These are phyloP conservation scores for Telfairia occidentalis DNA, from an alignment of 331 rosid species.

Conservation along the genomic window DNA sequence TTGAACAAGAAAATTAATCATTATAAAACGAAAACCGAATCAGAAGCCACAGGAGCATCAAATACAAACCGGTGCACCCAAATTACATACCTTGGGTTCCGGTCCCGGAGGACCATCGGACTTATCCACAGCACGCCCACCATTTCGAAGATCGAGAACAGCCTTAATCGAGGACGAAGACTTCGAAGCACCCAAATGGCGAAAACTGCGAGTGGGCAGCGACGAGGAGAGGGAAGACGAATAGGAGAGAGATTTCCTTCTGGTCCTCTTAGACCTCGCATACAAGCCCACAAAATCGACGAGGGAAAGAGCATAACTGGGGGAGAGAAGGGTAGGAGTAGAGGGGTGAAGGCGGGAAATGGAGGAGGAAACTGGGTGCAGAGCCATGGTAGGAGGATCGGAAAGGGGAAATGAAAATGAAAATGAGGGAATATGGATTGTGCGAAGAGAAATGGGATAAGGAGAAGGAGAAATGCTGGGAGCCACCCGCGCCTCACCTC, in stretches of 20 bases:
- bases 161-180: slow-evolving; percentile 38
- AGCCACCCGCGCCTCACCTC: slow-evolving; percentile 32
- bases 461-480: slow-evolving; percentile 25
- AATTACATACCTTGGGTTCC: slow-evolving; percentile 45
- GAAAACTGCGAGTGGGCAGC: slow-evolving; percentile 15
- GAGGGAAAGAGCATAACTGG: slow-evolving; percentile 24
- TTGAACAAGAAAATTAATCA: too few relatives aligned
- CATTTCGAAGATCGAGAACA: slow-evolving; percentile 34
- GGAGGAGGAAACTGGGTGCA: slow-evolving; percentile 37
- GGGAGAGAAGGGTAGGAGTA: slow-evolving; percentile 14
- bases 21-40: not conserved
- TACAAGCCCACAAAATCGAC: slow-evolving; percentile 43
- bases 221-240: slow-evolving; percentile 10
- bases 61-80: not conserved
- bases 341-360: slow-evolving; percentile 12
- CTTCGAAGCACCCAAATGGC: slow-evolving; percentile 17
- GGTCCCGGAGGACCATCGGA: slow-evolving; percentile 21
- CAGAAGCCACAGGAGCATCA: not conserved
- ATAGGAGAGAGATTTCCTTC: slow-evolving; percentile 20
- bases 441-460: slow-evolving; percentile 10
- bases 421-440: slow-evolving; percentile 15
- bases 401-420: slow-evolving; percentile 7
- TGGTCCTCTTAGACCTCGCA: slow-evolving; percentile 36
- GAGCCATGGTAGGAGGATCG: slow-evolving; percentile 39
- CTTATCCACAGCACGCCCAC: not conserved